Percentiles rank a stretch among this genome's conserved stretches.
phyloP scores from a whole-genome alignment of 768 basidiomycete genomes.

The Russula earlei region DNA sequence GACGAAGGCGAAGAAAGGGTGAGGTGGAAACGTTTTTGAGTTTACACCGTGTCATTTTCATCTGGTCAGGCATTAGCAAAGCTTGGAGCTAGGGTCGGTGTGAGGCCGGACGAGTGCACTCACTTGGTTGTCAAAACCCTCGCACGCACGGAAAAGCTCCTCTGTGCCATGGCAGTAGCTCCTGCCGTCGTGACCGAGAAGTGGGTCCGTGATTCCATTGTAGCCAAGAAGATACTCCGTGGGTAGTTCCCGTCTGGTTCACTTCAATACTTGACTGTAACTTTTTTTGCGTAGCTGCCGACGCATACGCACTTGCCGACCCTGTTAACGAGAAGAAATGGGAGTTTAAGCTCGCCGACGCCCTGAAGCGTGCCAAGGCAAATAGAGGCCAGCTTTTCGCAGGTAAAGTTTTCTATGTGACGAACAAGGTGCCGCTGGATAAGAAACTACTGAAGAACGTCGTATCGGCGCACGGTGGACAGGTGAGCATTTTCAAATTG shows the following conservation, averaged over 20 bases:
- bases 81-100: slow-evolving; percentile 58
- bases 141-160: slow-evolving; percentile 81
- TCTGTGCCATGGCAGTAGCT: slow-evolving; percentile 58
- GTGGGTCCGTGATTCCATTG: slow-evolving; percentile 60
- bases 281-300: slow-evolving; percentile 42
- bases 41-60: background rate
- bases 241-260: slow-evolving; percentile 25
- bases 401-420: slow-evolving; percentile 66
- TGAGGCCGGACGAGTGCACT: slow-evolving; percentile 59
- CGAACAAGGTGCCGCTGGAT: slow-evolving; percentile 51
- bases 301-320: slow-evolving; percentile 52
- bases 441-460: slow-evolving; percentile 58
- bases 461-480: slow-evolving; percentile 59
- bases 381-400: slow-evolving; percentile 47
- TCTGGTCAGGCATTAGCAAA: slow-evolving; percentile 43
- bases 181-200: slow-evolving; percentile 53
- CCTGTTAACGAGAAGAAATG: slow-evolving; percentile 54
- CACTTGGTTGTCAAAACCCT: slow-evolving; percentile 65
- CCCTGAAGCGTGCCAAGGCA: slow-evolving; percentile 48
- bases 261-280: background rate
- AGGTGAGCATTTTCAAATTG: slow-evolving; percentile 31
- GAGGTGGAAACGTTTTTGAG: slow-evolving; percentile 13
- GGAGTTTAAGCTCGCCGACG: slow-evolving; percentile 51
- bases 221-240: slow-evolving; percentile 54
- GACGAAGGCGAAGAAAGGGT: slow-evolving; percentile 53